Base-by-base conservation (phyloP, 306 rosid genomes). In the Pyrus communis region DNA sequence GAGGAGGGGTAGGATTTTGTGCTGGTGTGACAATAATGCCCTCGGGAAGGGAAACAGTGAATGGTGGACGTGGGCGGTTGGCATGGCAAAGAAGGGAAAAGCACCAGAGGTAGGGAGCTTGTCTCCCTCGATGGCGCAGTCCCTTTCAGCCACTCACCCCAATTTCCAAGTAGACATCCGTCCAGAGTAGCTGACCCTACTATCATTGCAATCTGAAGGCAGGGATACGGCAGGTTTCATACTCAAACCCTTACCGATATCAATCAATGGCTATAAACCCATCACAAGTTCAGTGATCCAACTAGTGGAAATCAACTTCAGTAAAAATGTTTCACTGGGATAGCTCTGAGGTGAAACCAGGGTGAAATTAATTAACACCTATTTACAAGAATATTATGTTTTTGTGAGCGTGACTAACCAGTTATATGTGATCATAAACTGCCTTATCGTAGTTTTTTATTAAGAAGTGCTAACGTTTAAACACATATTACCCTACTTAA, bases 71-170 rank as follows among this genome's bases (percentile, higher is more conserved):
- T 0, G 3, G 62, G 75, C 62, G 45, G 75, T 30, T 19, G 45
- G 74, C 27, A 27, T 33, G 35, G 33, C 73, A 35, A 59, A 11
- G 43, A 33, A 55, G 55, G 66, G 17, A 28, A 23, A 11, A 17
- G 30, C 7, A 18, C 61, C 25, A 57, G 19, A 57, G 7, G 54
- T 14, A 57, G 25, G 28, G 6, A 4, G 55, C 10, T 38, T 86
- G 91, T 86, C 87, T 82, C 89, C 88, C 75, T 64, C 63, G 54
- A 60, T 77, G 91, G 72, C 79, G 82, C 87, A 89, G 85, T 80
- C 82, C 72, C 51, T 21, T 31, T 49, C 63, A 70, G 38, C 49
- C 46, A 11, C n/a, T 27, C 85, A 10, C 28, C 43, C 80, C 88
- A 80, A 80, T 75, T 88, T 52, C 89, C 92, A 55, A 86, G 42